Conservation (phyloP, 2,329 filamentous ascomycete species). For the Arthrobotrys iridis region DNA sequence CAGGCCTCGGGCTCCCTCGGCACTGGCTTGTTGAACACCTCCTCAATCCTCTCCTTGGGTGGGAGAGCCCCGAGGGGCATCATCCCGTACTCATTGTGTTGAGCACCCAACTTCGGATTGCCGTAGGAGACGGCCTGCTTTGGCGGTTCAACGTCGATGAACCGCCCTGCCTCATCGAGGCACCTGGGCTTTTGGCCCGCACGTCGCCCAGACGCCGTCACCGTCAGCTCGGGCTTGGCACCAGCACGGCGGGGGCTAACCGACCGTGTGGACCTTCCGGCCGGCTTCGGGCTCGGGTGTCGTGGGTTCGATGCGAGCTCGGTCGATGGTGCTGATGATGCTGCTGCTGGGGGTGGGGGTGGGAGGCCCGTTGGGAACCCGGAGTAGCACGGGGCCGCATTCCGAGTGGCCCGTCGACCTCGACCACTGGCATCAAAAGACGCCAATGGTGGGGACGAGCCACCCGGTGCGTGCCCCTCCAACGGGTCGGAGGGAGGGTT, state of each 20-base stretch:
- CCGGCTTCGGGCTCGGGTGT: slow-evolving; percentile 26
- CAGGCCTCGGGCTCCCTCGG: slow-evolving; percentile 44
- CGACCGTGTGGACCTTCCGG: slow-evolving; percentile 36
- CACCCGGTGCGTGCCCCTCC: slow-evolving; percentile 16
- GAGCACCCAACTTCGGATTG: slow-evolving; percentile 29
- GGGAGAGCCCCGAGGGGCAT: slow-evolving; percentile 47
- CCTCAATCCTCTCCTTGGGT: slow-evolving; percentile 47
- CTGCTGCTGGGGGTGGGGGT: not conserved
- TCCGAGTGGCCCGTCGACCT: slow-evolving; percentile 44
- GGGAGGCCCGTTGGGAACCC: slow-evolving; percentile 22
- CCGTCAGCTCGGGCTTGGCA: slow-evolving; percentile 8
- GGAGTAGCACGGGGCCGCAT: slow-evolving; percentile 40
- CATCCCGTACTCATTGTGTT: slow-evolving; percentile 47
- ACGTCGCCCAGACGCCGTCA: slow-evolving; percentile 15
- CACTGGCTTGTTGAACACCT: slow-evolving; percentile 49
- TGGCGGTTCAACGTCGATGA: slow-evolving; percentile 40
- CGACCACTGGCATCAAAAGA: slow-evolving; percentile 33
- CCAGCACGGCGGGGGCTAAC: slow-evolving; percentile 41
- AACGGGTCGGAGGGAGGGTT: slow-evolving; percentile 47
- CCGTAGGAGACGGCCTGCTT: slow-evolving; percentile 39
- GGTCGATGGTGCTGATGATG: not conserved
- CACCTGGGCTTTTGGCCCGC: not conserved
- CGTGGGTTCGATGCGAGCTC: slow-evolving; percentile 1
- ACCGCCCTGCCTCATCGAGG: slow-evolving; percentile 34
- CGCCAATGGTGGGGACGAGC: slow-evolving; percentile 28